A percentile compares a stretch with the other conserved stretches of the same genome.
Evolutionary conservation across 116 monocot species (phyloP).

Genomic region (Trichopus zeylanicus): DNA sequence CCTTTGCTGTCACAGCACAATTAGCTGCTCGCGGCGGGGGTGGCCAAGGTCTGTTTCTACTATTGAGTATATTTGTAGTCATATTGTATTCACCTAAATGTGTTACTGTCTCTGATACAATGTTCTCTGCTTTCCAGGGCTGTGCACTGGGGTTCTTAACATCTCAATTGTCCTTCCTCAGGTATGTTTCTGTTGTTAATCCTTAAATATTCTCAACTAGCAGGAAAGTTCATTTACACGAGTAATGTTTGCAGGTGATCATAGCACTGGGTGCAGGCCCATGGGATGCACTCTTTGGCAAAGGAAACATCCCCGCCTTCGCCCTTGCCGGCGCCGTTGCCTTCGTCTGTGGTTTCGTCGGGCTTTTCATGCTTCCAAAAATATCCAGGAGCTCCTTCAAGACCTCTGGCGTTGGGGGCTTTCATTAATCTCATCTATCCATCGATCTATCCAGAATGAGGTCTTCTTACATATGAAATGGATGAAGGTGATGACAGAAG

Average conservation of each 20-base stretch:
- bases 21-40: constrained; percentile 56
- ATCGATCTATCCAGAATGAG: no score
- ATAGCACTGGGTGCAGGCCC: constrained; percentile 48
- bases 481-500: no score
- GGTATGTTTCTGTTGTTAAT: constrained; percentile 6
- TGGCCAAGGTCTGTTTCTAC: constrained; percentile 71
- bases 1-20: constrained; percentile 76
- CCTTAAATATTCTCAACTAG: no score
- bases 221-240: no score
- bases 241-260: constrained; percentile 43
- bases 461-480: no score
- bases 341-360: constrained; percentile 25
- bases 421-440: constrained; percentile 13
- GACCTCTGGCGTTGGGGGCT: constrained; percentile 13
- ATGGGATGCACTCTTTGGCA: constrained; percentile 47
- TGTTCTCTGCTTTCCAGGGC: constrained; percentile 22
- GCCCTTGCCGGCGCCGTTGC: constrained; percentile 38
- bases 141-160: constrained; percentile 62
- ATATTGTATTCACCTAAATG: neutral
- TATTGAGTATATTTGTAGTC: no score
- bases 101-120: neutral
- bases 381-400: constrained; percentile 33
- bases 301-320: constrained; percentile 51
- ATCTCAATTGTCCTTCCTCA: constrained; percentile 61
- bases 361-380: constrained; percentile 44